phyloP scores from a whole-genome alignment of 2,329 filamentous ascomycete genomes.

The Aspergillus tubingensis region DNA sequence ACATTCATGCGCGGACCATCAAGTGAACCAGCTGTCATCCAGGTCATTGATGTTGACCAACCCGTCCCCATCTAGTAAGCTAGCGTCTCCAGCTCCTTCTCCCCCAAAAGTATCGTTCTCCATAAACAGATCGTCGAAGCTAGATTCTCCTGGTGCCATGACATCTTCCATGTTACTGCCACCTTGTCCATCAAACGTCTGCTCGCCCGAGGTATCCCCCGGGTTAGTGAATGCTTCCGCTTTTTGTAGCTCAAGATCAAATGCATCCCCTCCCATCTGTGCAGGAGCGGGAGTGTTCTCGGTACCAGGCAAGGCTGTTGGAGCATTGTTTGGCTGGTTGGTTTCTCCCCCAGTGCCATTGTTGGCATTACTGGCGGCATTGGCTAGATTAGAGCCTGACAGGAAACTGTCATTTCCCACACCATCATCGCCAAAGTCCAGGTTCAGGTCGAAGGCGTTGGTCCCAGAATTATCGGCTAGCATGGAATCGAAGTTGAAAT shows the following conservation, averaged over 20 bases:
- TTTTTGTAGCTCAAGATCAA: slow-evolving; percentile 40
- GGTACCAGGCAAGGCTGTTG: slow-evolving; percentile 32
- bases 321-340: slow-evolving; percentile 24
- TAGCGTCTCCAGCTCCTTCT: slow-evolving; percentile 33
- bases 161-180: slow-evolving; percentile 34
- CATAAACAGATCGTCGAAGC: slow-evolving; percentile 49
- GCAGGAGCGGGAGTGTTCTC: slow-evolving; percentile 35
- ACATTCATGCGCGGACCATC: slow-evolving; percentile 10
- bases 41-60: slow-evolving; percentile 44
- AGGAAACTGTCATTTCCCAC: slow-evolving; percentile 42
- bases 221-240: slow-evolving; percentile 27
- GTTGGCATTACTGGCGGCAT: slow-evolving; percentile 18
- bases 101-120: slow-evolving; percentile 41
- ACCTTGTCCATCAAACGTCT: slow-evolving; percentile 15
- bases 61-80: slow-evolving; percentile 38
- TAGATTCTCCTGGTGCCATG: slow-evolving; percentile 45
- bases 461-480: slow-evolving; percentile 36
- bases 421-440: slow-evolving; percentile 43
- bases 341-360: slow-evolving; percentile 20
- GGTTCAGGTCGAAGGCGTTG: slow-evolving; percentile 42
- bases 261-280: slow-evolving; percentile 36
- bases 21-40: slow-evolving; percentile 45
- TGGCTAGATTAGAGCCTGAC: slow-evolving; percentile 35
- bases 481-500: slow-evolving; percentile 46
- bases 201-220: slow-evolving; percentile 18